Evolutionary conservation across 83 land plant species (phyloP), one percentile per base, ranked within the genome.

Genomic region (Isoetes engelmannii): DNA sequence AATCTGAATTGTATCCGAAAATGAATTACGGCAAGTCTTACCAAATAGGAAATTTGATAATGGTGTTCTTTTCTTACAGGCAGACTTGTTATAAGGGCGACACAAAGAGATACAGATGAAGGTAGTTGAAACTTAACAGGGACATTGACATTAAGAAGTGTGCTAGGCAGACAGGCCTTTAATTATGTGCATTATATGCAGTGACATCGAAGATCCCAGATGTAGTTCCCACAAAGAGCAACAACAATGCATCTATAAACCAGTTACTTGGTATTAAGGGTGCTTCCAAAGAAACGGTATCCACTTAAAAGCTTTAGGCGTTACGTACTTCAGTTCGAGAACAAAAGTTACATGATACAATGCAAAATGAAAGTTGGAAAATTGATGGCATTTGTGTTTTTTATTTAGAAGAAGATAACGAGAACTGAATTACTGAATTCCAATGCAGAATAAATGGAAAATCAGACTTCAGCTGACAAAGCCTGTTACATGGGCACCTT

Each of bases 401-500:
- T 1, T 3, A 12, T 10, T n/a, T 12, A 12, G n/a, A 51, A 51
- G 0, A 42, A 10, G 47, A 65, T 13, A 5, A 44, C 12, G 5
- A 41, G 49, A 55, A 69, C 20, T 51, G 9, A 41, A 67, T 43
- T 45, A 13, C 4, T 10, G n/a, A 5, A 7, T 68, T 9, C 5
- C 13, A 15, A 13, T 49, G 71, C 79, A 92, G 97, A 73, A 92
- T 71, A 92, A 75, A 72, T 92, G 94, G 97, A 92, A 92, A 76
- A 85, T 92, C 21, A 84, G 94, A 8, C 79, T 92, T 74, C 97
- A 92, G 72, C 87, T 92, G 43, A 92, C 86, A 45, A 92, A 92
- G 68, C 97, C 97, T 19, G 95, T 92, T 58, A 92, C 97, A 21
- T 92, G 97, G 97, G 92, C 95, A 70, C 97, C 97, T 5, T 69